Evolutionary conservation across 2,329 filamentous ascomycete genomes (phyloP).

Genomic region (Cordyceps fumosorosea): DNA sequence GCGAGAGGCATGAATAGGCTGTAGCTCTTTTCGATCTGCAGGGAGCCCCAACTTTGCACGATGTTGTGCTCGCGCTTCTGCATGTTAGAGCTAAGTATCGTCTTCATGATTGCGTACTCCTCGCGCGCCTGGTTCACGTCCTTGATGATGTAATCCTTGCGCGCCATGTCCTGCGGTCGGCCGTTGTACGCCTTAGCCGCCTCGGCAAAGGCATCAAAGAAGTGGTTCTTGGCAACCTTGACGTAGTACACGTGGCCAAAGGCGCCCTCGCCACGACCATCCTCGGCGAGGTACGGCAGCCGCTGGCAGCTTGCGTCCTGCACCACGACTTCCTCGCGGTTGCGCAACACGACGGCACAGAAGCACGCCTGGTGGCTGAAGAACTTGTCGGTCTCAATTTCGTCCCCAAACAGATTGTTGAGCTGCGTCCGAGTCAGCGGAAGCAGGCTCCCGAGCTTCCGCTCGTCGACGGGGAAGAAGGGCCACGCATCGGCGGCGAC

Average conservation of each 20-base stretch:
- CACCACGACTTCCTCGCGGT: conserved; percentile 19
- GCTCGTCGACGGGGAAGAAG: conserved; percentile 7
- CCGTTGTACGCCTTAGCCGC: conserved; percentile 16
- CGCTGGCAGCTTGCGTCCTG: conserved; percentile 18
- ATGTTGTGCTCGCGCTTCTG: conserved; percentile 28
- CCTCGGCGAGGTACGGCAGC: conserved; percentile 29
- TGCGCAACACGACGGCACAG: conserved; percentile 18
- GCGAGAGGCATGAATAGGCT: conserved; percentile 36
- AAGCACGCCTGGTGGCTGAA: conserved; percentile 26
- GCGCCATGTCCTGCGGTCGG: conserved; percentile 23
- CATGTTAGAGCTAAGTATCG: conserved; percentile 22
- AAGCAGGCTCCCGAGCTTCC: conserved; percentile 13
- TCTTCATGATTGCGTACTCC: conserved; percentile 28
- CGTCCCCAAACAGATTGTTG: conserved; percentile 18
- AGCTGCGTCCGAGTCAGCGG: conserved; percentile 18
- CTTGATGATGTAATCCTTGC: conserved; percentile 30
- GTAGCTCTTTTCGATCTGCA: conserved; percentile 27
- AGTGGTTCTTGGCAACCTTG: conserved; percentile 28
- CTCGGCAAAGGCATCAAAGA: conserved; percentile 16
- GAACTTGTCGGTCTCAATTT: conserved; percentile 22
- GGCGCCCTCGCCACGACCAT: conserved; percentile 24
- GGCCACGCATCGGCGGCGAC: conserved; percentile 12
- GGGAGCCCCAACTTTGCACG: conserved; percentile 28
- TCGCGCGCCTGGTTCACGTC: conserved; percentile 19
- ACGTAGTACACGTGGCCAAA: conserved; percentile 27